These are phyloP conservation scores for Oryza punctata DNA, from an alignment of 176 grass and related monocot species.

Conservation along the genomic window DNA sequence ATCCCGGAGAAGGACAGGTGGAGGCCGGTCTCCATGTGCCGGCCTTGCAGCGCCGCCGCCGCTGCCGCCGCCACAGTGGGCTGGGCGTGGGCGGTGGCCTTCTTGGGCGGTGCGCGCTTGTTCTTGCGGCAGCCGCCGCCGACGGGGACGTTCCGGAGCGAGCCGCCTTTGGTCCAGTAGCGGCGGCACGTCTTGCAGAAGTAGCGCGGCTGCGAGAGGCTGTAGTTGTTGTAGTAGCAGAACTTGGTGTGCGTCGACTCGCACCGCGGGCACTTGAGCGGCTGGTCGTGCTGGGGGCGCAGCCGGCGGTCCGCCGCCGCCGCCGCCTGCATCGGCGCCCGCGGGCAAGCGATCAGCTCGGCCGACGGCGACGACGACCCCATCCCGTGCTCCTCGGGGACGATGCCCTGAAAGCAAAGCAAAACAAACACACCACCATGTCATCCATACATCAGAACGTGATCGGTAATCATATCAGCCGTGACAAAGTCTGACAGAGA, in stretches of 20 bases:
- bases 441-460: constrained; percentile 20
- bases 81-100: constrained; percentile 29
- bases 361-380: constrained; percentile 72
- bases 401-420: constrained; percentile 63
- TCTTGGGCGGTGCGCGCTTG: constrained; percentile 70
- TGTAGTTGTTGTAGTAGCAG: constrained; percentile 99
- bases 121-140: constrained; percentile 94
- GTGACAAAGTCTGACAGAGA: background rate
- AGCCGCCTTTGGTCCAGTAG: constrained; percentile 97
- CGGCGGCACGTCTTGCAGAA: constrained; percentile 98
- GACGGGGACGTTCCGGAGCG: constrained; percentile 86
- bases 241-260: constrained; percentile 95
- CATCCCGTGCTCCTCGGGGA: constrained; percentile 60
- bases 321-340: constrained; percentile 39
- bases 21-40: constrained; percentile 49
- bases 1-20: constrained; percentile 74
- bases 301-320: constrained; percentile 65
- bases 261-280: constrained; percentile 91
- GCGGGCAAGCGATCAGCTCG: constrained; percentile 66
- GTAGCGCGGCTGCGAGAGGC: constrained; percentile 93
- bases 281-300: constrained; percentile 80
- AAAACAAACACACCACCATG: constrained; percentile 6
- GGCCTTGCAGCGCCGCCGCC: background rate
- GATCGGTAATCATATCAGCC: constrained; percentile 46
- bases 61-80: background rate